Base-by-base conservation (phyloP, 306 rosid species). In the Corylus avellana region DNA sequence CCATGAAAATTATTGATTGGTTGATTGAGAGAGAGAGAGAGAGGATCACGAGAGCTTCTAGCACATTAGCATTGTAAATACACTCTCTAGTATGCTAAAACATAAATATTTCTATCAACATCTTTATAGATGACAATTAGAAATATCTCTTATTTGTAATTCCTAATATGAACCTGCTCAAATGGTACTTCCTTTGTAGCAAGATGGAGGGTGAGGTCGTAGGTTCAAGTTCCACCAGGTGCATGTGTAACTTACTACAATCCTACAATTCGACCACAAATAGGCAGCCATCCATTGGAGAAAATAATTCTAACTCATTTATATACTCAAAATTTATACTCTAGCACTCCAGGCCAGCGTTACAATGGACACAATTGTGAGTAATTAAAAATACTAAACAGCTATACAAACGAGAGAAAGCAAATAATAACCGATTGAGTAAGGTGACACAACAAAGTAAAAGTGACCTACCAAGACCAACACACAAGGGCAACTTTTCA, bases 401-500 rank as follows among this genome's bases (percentile, higher is more conserved):
- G 37, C 27, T 16, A 57, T 22, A 29, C 3, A 39, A 0, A 14
- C 48, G 13, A 7, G 32, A 53, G 72, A 67, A 32, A 42, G 49
- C 47, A 7, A 18, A 71, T 10, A 12, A 48, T 7, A 56, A 78
- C 12, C 18, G 1, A 25, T 17, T 22, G 49, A 68, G 67, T 29
- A 22, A n/a, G 62, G 71, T 16, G 35, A 55, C 37, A 46, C 32
- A 51, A 20, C 53, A 57, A 44, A 48, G 58, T 54, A 47, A 63
- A 80, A 85, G 77, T 12, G 69, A 86, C 97, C 54, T 84, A 95
- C 98, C 98, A 78, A 95, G 97, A 66, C 98, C 98, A 80, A 90
- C 84, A 86, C 96, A 90, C 91, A 89, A 90, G 47, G 97, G 91
- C 76, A 86, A 82, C 58, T 72, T 88, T 82, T 83, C 88, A 57